A percentile compares a stretch with the other conserved stretches of the same genome.
Evolutionary conservation across 805 yeast species (phyloP).

Genomic region (Kluyveromyces aestuarii): DNA sequence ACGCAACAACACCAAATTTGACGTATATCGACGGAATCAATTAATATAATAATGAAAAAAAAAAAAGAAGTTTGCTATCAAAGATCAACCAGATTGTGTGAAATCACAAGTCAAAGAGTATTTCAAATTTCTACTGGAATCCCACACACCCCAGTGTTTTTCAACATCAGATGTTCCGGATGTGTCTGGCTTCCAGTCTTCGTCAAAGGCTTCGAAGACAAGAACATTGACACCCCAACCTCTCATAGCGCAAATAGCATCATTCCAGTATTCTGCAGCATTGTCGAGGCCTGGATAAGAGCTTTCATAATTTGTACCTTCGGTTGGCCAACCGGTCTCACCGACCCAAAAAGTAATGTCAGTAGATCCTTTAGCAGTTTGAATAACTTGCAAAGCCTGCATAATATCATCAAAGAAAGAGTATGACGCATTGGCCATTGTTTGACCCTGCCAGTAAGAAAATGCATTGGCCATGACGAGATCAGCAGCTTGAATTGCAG

Average conservation of each 20-base stretch:
- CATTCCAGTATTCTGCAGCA: conserved; percentile 76
- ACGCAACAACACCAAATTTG: too few species aligned
- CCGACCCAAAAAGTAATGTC: conserved; percentile 91
- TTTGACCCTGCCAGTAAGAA: conserved; percentile 98
- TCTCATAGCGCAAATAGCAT: conserved; percentile 87
- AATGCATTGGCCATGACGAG: conserved; percentile 89
- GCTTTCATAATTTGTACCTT: conserved; percentile 61
- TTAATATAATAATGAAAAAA: too few species aligned
- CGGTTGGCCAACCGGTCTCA: conserved; percentile 96
- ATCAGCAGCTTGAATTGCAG: conserved; percentile 76
- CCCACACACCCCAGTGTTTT: conserved; percentile 92
- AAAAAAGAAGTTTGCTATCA: neutral
- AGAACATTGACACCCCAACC: conserved; percentile 93
- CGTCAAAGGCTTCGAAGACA: conserved; percentile 92
- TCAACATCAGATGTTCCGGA: conserved; percentile 83
- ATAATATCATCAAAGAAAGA: conserved; percentile 94
- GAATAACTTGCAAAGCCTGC: conserved; percentile 91
- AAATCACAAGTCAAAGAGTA: conserved; percentile 41
- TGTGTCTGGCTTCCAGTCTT: conserved; percentile 90
- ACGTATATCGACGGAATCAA: neutral
- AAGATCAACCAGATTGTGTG: neutral
- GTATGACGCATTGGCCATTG: conserved; percentile 70
- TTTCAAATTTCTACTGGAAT: conserved; percentile 38
- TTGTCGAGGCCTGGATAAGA: conserved; percentile 63
- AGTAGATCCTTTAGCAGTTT: conserved; percentile 76